Conservation (phyloP, 371 early-diverging fungal genomes). For the Fennellomyces sp. region DNA sequence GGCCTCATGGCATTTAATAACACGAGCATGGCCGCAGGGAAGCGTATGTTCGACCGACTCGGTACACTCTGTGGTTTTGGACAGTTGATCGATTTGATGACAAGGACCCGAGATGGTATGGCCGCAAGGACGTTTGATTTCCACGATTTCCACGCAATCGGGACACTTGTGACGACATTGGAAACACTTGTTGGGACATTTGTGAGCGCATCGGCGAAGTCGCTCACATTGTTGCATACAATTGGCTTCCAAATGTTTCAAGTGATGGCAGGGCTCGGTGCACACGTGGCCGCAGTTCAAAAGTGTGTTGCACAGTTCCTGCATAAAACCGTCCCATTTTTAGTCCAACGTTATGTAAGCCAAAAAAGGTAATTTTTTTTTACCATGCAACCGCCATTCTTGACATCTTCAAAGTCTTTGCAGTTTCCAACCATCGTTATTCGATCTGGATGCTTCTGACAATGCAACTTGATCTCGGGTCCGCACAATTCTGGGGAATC, state of each 20-base stretch:
- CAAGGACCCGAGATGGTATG: constrained; percentile 22
- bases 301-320: constrained; percentile 26
- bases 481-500: constrained; percentile 13
- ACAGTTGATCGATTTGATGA: neutral
- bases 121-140: constrained; percentile 20
- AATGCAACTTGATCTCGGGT: constrained; percentile 9
- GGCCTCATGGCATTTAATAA: constrained; percentile 12
- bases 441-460: constrained; percentile 15
- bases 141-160: no score
- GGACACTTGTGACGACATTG: neutral
- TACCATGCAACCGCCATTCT: constrained; percentile 45
- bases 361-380: neutral
- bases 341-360: neutral
- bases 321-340: neutral
- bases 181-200: constrained; percentile 40
- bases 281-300: constrained; percentile 46
- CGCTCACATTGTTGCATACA: constrained; percentile 37
- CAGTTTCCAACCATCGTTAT: constrained; percentile 14
- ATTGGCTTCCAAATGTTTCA: constrained; percentile 20
- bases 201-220: constrained; percentile 33
- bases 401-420: constrained; percentile 28
- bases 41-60: constrained; percentile 10
- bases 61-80: neutral
- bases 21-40: constrained; percentile 28
- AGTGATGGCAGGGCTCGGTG: constrained; percentile 38